A percentile compares a stretch with the other conserved stretches of the same genome.
Evolutionary conservation across 2,329 filamentous ascomycete genomes (phyloP).

Genomic region (Arthrobotrys sinensis): DNA sequence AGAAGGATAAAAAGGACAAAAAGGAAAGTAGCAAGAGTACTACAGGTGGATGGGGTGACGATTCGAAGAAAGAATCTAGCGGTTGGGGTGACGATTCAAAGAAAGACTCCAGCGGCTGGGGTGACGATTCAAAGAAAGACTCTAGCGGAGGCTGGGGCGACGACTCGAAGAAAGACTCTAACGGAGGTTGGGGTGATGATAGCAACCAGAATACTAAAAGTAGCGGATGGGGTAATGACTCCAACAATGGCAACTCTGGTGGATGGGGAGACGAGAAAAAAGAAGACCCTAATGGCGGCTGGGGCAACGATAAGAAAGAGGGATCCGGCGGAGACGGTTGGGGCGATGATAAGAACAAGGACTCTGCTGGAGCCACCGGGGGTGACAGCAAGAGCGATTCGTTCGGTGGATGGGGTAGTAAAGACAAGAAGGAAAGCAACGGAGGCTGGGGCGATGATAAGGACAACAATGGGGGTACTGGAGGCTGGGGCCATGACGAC

Average conservation of each 20-base stretch:
- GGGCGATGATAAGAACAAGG: constrained; percentile 27
- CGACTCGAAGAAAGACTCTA: not conserved
- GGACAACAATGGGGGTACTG: not conserved
- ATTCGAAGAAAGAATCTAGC: not conserved
- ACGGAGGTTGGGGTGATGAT: not conserved
- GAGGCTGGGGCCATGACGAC: constrained; percentile 15
- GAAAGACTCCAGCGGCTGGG: not conserved
- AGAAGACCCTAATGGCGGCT: not conserved
- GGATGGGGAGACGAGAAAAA: constrained; percentile 32
- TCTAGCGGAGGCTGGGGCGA: constrained; percentile 10
- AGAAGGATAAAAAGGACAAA: constrained; percentile 29
- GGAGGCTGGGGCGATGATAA: constrained; percentile 8
- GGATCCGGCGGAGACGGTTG: constrained; percentile 12
- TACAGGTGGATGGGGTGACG: constrained; percentile 8
- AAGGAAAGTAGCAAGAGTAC: not conserved
- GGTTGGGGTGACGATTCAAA: constrained; percentile 7
- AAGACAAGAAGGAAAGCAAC: constrained; percentile 6
- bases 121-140: not conserved
- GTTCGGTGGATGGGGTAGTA: no score
- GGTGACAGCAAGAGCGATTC: constrained; percentile 16
- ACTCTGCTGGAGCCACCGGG: constrained; percentile 22
- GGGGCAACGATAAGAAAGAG: constrained; percentile 15
- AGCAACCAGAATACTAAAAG: constrained; percentile 6
- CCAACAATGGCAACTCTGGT: not conserved
- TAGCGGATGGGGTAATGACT: not conserved